Percentiles rank a stretch among this genome's conserved stretches.
Evolutionary conservation across 192 early-diverging fungal genomes (phyloP).

Genomic region (Pilobolus umbonatus): DNA sequence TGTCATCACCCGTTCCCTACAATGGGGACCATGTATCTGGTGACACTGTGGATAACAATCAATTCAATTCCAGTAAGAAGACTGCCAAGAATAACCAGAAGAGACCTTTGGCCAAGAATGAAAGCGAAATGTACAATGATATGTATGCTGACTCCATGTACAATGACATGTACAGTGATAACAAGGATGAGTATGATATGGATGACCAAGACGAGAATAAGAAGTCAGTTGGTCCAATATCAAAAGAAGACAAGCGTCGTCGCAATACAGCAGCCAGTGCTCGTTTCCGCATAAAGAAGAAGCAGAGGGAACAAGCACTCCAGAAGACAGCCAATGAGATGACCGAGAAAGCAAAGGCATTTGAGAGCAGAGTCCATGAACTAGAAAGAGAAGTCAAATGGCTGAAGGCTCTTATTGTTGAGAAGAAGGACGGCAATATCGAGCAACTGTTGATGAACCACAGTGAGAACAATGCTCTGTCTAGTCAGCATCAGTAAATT

Average conservation of each 20-base stretch:
- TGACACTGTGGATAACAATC: neutral
- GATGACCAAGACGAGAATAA: neutral
- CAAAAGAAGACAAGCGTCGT: slow-evolving; percentile 79
- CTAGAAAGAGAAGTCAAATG: slow-evolving; percentile 89
- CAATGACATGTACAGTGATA: neutral
- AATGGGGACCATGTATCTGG: neutral
- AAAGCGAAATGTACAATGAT: neutral
- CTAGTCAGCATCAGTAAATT: too few species aligned
- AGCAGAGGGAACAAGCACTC: slow-evolving; percentile 80
- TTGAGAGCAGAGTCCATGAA: slow-evolving; percentile 77
- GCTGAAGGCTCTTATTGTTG: slow-evolving; percentile 44
- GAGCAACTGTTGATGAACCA: slow-evolving; percentile 7
- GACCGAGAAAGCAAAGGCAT: slow-evolving; percentile 61
- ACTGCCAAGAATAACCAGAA: neutral
- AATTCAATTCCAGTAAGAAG: neutral
- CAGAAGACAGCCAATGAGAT: slow-evolving; percentile 78
- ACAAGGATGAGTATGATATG: neutral
- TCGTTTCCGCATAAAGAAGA: slow-evolving; percentile 92
- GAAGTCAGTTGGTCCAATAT: slow-evolving; percentile 9
- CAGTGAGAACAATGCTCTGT: neutral
- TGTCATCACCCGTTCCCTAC: neutral
- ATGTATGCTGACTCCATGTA: neutral
- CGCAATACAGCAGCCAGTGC: slow-evolving; percentile 94
- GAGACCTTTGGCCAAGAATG: neutral
- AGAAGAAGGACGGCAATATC: slow-evolving; percentile 32